Conservation (phyloP, 192 early-diverging fungal genomes). For the Coemansia asiatica region DNA sequence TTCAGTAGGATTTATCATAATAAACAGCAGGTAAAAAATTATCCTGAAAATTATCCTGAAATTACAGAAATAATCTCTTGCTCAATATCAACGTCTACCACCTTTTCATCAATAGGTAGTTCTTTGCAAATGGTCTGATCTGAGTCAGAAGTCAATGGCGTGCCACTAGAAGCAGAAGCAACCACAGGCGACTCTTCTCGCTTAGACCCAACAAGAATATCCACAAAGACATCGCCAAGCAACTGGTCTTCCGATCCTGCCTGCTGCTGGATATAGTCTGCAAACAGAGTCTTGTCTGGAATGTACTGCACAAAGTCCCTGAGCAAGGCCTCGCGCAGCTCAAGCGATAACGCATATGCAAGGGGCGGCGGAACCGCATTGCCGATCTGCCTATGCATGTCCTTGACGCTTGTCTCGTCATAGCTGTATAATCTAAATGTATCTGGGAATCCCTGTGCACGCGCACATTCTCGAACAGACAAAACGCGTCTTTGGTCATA, state of each 20-base stretch:
- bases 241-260: not conserved
- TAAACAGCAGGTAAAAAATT: too few relatives aligned
- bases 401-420: constrained; percentile 35
- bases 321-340: constrained; percentile 58
- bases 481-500: constrained; percentile 63
- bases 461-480: constrained; percentile 64
- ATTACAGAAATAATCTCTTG: not conserved
- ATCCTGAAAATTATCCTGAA: not conserved
- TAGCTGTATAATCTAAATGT: constrained; percentile 56
- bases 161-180: not conserved
- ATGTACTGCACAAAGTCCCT: constrained; percentile 21
- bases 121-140: not conserved
- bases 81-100: not conserved
- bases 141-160: not conserved
- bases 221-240: constrained; percentile 21
- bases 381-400: constrained; percentile 66
- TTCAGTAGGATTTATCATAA: too few relatives aligned
- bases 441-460: constrained; percentile 73
- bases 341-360: constrained; percentile 58
- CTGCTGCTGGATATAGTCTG: not conserved
- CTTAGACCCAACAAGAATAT: not conserved
- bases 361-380: constrained; percentile 72
- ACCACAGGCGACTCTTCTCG: not conserved
- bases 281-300: constrained; percentile 4
- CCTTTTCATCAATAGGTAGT: not conserved